Evolutionary conservation across 2,329 filamentous ascomycete genomes (phyloP).

Genomic region (Ophiognomonia clavigignenti-juglandacearum): DNA sequence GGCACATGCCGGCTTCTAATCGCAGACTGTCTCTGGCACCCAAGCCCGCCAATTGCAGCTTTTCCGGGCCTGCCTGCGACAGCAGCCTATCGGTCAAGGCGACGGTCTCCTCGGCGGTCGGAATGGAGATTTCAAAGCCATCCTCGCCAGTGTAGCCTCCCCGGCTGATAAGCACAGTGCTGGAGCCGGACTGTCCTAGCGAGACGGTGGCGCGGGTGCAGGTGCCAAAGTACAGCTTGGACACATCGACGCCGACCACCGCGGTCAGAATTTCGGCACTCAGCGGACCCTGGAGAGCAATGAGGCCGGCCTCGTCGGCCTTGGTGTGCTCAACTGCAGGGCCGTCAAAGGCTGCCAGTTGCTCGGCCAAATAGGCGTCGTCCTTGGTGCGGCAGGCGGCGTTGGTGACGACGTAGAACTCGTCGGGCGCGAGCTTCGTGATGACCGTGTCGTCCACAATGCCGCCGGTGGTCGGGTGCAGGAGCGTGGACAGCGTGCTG

Average conservation of each 20-base stretch:
- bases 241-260: slow-evolving; percentile 56
- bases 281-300: slow-evolving; percentile 86
- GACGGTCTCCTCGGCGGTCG: slow-evolving; percentile 54
- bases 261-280: slow-evolving; percentile 64
- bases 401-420: slow-evolving; percentile 94
- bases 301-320: slow-evolving; percentile 67
- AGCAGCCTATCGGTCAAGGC: slow-evolving; percentile 68
- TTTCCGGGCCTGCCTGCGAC: slow-evolving; percentile 52
- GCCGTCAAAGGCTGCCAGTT: slow-evolving; percentile 51
- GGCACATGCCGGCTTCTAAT: slow-evolving; percentile 95
- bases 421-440: slow-evolving; percentile 66
- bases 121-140: slow-evolving; percentile 92
- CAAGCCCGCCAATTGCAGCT: slow-evolving; percentile 76
- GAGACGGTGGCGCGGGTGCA: slow-evolving; percentile 62
- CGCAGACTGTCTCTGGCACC: slow-evolving; percentile 88
- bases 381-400: slow-evolving; percentile 90
- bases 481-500: slow-evolving; percentile 78
- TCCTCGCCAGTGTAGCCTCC: slow-evolving; percentile 98
- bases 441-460: slow-evolving; percentile 95
- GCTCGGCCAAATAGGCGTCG: slow-evolving; percentile 65
- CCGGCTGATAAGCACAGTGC: slow-evolving; percentile 68
- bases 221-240: slow-evolving; percentile 76
- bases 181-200: slow-evolving; percentile 44
- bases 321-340: slow-evolving; percentile 33
- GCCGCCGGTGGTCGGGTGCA: slow-evolving; percentile 76